A percentile compares a stretch with the other conserved stretches of the same genome.
Conservation (phyloP, 2,329 filamentous ascomycete species). For the Rachicladosporium sp. region DNA sequence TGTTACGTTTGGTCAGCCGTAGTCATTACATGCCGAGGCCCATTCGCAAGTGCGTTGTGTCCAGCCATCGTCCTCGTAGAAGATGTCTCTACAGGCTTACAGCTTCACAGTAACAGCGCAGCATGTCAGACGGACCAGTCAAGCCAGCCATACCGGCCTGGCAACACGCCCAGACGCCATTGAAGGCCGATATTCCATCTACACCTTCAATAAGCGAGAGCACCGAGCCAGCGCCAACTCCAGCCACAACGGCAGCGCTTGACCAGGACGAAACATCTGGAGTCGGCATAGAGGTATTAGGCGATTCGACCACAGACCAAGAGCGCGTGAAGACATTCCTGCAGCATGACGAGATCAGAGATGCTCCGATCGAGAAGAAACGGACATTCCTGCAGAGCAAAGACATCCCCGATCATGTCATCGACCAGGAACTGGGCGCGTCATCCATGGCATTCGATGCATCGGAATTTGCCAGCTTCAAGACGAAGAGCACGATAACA, state of each 20-base stretch:
- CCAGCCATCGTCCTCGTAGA: no score
- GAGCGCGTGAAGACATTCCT: constrained; percentile 55
- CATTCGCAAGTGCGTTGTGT: no score
- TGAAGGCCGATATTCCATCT: neutral
- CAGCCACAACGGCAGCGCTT: no score
- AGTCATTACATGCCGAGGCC: no score
- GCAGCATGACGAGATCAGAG: constrained; percentile 57
- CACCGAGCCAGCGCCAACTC: no score
- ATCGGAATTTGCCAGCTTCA: constrained; percentile 17
- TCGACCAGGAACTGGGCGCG: constrained; percentile 48
- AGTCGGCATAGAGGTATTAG: no score
- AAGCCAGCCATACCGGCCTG: constrained; percentile 23
- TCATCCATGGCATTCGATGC: constrained; percentile 7
- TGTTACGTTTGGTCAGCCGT: no score
- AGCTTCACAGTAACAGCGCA: neutral
- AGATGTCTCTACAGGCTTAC: neutral
- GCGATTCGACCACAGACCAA: no score
- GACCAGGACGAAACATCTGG: no score
- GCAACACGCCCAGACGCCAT: constrained; percentile 17
- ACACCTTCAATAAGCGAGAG: no score
- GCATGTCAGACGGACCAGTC: constrained; percentile 16
- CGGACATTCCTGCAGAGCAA: constrained; percentile 65
- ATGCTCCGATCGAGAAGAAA: constrained; percentile 61
- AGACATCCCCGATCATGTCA: constrained; percentile 54
- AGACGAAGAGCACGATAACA: constrained; percentile 3